Percentiles rank a stretch among this genome's conserved stretches.
Conservation (phyloP, 768 basidiomycete species). For the Kwoniella dejecticola region DNA sequence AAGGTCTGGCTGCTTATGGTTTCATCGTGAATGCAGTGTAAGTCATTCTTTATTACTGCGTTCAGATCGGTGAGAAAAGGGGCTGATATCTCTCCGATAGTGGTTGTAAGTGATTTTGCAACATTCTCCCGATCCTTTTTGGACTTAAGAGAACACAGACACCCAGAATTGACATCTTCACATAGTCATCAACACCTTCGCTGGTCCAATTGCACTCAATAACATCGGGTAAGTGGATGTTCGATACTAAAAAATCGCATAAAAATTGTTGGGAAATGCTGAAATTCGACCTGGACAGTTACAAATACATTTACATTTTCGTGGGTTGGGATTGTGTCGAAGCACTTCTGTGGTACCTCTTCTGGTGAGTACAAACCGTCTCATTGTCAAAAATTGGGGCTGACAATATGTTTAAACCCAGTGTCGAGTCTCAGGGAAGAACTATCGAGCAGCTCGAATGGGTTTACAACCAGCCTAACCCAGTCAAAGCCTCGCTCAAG, state of each 20-base stretch:
- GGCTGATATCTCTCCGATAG: too few species aligned
- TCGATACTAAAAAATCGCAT: constrained; percentile 12
- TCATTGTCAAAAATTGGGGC: too few species aligned
- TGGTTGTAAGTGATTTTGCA: too few species aligned
- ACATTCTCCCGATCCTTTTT: too few species aligned
- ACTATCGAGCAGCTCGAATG: constrained; percentile 56
- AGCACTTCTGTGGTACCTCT: constrained; percentile 38
- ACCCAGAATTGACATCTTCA: too few species aligned
- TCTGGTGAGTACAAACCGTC: constrained; percentile 11
- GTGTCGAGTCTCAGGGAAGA: constrained; percentile 52
- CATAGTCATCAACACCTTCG: constrained; percentile 61
- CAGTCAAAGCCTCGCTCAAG: constrained; percentile 50
- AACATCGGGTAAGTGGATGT: constrained; percentile 55
- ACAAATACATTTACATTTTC: constrained; percentile 38
- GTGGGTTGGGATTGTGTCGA: constrained; percentile 49
- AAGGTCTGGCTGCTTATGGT: constrained; percentile 65
- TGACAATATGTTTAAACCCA: too few species aligned
- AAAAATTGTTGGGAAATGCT: background rate
- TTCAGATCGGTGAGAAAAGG: too few species aligned
- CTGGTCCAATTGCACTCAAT: constrained; percentile 59
- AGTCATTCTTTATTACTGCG: too few species aligned
- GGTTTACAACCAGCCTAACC: constrained; percentile 53
- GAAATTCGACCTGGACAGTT: background rate
- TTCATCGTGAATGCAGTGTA: constrained; percentile 40
- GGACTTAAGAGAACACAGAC: too few species aligned